phyloP scores from a whole-genome alignment of 371 early-diverging fungal genomes.

The Mortierella sp. region DNA sequence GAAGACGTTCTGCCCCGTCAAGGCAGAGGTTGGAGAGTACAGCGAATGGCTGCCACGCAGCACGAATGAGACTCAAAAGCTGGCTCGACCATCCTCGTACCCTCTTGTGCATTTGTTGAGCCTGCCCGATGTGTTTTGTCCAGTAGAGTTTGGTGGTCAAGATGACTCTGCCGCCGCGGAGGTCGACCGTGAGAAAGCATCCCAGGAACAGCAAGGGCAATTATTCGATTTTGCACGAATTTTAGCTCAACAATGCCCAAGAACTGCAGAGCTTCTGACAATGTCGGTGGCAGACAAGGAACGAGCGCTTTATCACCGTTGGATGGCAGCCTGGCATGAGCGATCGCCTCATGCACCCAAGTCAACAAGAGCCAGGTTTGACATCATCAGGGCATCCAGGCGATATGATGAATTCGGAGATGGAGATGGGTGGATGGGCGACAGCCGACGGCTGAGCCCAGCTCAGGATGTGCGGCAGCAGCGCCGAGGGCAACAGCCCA shows the following conservation, averaged over 20 bases:
- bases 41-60: slow-evolving; percentile 8
- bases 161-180: neutral
- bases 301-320: slow-evolving; percentile 29
- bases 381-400: neutral
- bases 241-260: neutral
- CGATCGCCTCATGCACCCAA: slow-evolving; percentile 17
- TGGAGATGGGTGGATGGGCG: neutral
- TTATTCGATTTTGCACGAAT: slow-evolving; percentile 6
- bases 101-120: slow-evolving; percentile 40
- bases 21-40: neutral
- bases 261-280: slow-evolving; percentile 25
- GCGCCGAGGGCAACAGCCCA: neutral
- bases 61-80: slow-evolving; percentile 13
- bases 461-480: neutral
- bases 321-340: slow-evolving; percentile 46
- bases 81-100: slow-evolving; percentile 17
- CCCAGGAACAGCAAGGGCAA: neutral
- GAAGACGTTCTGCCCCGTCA: slow-evolving; percentile 10
- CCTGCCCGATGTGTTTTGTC: slow-evolving; percentile 29
- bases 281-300: slow-evolving; percentile 13
- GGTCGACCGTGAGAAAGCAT: neutral
- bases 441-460: neutral
- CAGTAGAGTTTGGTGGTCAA: slow-evolving; percentile 13
- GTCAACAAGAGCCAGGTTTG: slow-evolving; percentile 7
- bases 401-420: neutral